Evolutionary conservation across 768 basidiomycete species (phyloP).

Genomic region (Kwoniella bestiolae): DNA sequence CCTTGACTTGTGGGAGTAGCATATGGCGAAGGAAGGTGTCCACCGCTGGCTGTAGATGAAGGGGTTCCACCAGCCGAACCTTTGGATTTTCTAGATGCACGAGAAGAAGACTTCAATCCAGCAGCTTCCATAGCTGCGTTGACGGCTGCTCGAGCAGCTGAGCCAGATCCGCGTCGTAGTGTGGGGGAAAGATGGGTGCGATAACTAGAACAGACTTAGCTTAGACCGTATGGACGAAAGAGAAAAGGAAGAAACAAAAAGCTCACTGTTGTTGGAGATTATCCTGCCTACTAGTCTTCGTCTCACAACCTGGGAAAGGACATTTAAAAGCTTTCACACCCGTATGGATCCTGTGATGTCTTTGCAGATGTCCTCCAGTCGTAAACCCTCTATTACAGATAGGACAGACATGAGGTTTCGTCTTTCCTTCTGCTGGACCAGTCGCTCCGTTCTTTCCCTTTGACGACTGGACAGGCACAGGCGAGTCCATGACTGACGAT

Average conservation of each 20-base stretch:
- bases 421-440: slow-evolving; percentile 52
- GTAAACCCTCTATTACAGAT: slow-evolving; percentile 80
- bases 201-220: slow-evolving; percentile 32
- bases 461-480: slow-evolving; percentile 16
- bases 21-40: slow-evolving; percentile 48
- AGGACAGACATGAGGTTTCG: slow-evolving; percentile 65
- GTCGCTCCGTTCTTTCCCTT: slow-evolving; percentile 54
- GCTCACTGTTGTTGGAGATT: slow-evolving; percentile 74
- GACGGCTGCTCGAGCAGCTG: slow-evolving; percentile 48
- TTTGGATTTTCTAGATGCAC: slow-evolving; percentile 49
- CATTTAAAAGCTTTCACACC: slow-evolving; percentile 91
- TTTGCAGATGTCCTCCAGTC: slow-evolving; percentile 84
- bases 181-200: slow-evolving; percentile 53
- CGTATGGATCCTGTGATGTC: slow-evolving; percentile 87
- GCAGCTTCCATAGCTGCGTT: slow-evolving; percentile 53
- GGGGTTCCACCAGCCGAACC: slow-evolving; percentile 41
- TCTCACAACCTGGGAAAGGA: slow-evolving; percentile 93
- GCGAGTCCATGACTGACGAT: slow-evolving; percentile 16
- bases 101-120: slow-evolving; percentile 45
- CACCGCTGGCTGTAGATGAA: slow-evolving; percentile 37
- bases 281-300: slow-evolving; percentile 85
- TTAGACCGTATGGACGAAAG: not conserved
- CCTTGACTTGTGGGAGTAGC: slow-evolving; percentile 45
- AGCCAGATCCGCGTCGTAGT: slow-evolving; percentile 48
- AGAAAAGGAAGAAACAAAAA: no score